These are phyloP conservation scores for Rhodotorula diobovata DNA, from an alignment of 768 basidiomycete genomes.

Conservation along the genomic window DNA sequence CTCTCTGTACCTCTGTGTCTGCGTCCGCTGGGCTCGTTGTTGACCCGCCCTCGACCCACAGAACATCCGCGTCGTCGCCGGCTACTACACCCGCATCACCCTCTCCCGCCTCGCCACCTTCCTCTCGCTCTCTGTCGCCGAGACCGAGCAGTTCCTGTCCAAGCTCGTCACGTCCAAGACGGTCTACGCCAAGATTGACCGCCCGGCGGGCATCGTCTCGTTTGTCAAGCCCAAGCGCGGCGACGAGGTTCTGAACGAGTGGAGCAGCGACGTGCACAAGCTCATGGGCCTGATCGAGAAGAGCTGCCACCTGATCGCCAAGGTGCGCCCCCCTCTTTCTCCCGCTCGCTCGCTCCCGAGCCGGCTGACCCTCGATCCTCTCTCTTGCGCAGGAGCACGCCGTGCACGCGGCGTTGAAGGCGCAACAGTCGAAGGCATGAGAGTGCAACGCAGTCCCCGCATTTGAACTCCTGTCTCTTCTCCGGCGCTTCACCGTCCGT, in stretches of 20 bases:
- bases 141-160: constrained; percentile 83
- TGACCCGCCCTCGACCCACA: constrained; percentile 47
- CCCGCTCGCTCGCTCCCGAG: too few species aligned
- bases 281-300: constrained; percentile 86
- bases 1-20: background rate
- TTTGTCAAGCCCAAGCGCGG: constrained; percentile 71
- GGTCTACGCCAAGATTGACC: constrained; percentile 88
- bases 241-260: constrained; percentile 95
- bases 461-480: background rate
- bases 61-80: constrained; percentile 91
- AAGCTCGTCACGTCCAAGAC: constrained; percentile 86
- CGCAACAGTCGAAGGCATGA: constrained; percentile 24
- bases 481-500: too few species aligned
- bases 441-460: background rate
- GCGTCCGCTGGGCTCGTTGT: background rate
- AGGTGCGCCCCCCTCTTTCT: constrained; percentile 41
- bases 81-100: constrained; percentile 92
- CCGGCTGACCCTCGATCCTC: background rate
- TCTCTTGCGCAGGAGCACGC: constrained; percentile 27
- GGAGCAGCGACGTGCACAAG: constrained; percentile 95
- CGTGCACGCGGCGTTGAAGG: constrained; percentile 31
- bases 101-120: constrained; percentile 74
- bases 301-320: constrained; percentile 64
- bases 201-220: constrained; percentile 80
- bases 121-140: constrained; percentile 72